Percentiles rank a stretch among this genome's conserved stretches.
These are phyloP conservation scores for Lunularia cruciata DNA, from an alignment of 225 moss, liverwort and hornwort species.

Conservation along the genomic window DNA sequence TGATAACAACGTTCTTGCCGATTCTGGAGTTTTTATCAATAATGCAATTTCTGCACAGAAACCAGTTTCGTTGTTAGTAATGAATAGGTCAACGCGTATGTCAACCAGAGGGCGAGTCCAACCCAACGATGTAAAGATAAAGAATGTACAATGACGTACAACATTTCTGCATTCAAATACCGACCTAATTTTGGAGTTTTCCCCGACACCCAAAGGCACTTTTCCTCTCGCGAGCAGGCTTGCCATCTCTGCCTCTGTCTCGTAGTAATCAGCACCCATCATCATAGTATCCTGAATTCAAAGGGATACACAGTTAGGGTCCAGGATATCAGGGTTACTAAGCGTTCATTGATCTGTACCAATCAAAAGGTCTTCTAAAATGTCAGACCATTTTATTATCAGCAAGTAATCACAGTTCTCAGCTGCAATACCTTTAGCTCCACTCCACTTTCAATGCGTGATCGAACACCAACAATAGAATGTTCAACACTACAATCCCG, in stretches of 20 bases:
- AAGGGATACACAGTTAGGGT: not conserved
- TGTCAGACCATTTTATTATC: not conserved
- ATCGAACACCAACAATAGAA: constrained; percentile 83
- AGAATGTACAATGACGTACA: no score
- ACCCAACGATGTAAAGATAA: no score
- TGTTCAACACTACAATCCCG: constrained; percentile 72
- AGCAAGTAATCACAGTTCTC: not conserved
- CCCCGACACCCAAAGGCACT: constrained; percentile 75
- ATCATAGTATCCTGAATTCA: constrained; percentile 98
- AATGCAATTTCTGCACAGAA: constrained; percentile 40
- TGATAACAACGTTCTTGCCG: constrained; percentile 37
- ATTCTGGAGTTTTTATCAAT: constrained; percentile 50
- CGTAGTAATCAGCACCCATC: constrained; percentile 96
- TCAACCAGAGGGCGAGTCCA: no score
- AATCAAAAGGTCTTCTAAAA: not conserved
- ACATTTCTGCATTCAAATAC: not conserved
- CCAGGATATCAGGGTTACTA: no score
- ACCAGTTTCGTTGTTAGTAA: no score
- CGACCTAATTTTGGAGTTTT: constrained; percentile 67
- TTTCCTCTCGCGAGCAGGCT: constrained; percentile 55
- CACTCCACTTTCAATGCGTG: constrained; percentile 73
- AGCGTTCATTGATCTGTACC: no score
- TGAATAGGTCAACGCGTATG: not conserved
- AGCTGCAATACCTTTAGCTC: constrained; percentile 51
- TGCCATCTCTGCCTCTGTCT: constrained; percentile 88